A percentile compares a stretch with the other conserved stretches of the same genome.
Conservation (phyloP, 306 rosid species). For the Cotoneaster glaucophyllus region DNA sequence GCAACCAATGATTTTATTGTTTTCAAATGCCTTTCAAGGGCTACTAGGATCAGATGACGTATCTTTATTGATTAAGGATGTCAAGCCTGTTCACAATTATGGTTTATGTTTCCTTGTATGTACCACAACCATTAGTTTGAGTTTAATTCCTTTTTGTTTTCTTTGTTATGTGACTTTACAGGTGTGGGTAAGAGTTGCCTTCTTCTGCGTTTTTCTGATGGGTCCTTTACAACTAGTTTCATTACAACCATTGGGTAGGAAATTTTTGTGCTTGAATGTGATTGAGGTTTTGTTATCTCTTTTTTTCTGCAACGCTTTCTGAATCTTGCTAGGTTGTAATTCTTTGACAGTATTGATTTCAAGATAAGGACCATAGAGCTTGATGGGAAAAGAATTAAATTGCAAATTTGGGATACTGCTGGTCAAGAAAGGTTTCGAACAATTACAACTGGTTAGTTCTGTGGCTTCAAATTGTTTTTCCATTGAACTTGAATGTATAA, state of each 20-base stretch:
- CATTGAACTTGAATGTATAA: conserved; percentile 1
- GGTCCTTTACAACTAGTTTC: conserved; percentile 93
- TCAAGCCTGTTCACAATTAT: not conserved
- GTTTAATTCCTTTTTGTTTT: not conserved
- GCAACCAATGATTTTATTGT: not conserved
- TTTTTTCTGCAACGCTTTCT: conserved; percentile 8
- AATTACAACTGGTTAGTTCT: conserved; percentile 82
- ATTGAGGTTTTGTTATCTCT: not conserved
- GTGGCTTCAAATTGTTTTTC: not conserved
- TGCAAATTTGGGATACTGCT: conserved; percentile 99
- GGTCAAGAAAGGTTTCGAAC: conserved; percentile 95
- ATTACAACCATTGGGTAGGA: conserved; percentile 90
- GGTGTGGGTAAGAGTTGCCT: conserved; percentile 99
- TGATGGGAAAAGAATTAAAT: conserved; percentile 83
- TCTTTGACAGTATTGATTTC: conserved; percentile 74
- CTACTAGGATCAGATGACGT: not conserved
- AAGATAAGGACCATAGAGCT: conserved; percentile 96
- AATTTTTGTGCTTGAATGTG: not conserved
- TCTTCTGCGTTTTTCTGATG: conserved; percentile 95
- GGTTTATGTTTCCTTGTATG: not conserved
- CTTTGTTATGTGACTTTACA: conserved; percentile 21
- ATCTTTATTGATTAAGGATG: not conserved
- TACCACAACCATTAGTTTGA: not conserved
- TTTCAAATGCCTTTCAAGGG: not conserved
- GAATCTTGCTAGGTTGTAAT: conserved; percentile 22